A percentile compares a stretch with the other conserved stretches of the same genome.
Evolutionary conservation across 192 early-diverging fungal species (phyloP).

Genomic region (Linderina pennispora): DNA sequence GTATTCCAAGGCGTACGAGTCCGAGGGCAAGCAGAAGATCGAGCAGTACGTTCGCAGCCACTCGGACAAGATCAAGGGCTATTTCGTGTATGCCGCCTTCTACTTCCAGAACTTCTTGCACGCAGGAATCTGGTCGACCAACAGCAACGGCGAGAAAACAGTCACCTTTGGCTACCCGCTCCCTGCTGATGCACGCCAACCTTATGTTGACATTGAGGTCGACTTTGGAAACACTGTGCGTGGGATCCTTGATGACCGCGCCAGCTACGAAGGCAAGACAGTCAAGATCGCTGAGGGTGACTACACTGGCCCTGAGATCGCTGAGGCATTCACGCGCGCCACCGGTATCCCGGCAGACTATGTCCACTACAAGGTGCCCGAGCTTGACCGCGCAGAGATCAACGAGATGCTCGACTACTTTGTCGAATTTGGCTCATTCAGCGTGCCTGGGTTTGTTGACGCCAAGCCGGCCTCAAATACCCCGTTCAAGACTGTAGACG

Average conservation of each 20-base stretch:
- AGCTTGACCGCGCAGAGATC: conserved; percentile 6
- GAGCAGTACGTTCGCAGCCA: background rate
- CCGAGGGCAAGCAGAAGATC: conserved; percentile 6
- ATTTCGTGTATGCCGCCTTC: conserved; percentile 1
- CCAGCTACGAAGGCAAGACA: background rate
- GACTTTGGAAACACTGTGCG: conserved; percentile 1
- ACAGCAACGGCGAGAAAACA: background rate
- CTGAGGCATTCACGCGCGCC: background rate
- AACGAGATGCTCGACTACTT: conserved; percentile 6
- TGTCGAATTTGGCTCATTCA: background rate
- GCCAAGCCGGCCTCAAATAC: background rate
- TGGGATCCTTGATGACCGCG: background rate
- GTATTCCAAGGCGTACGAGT: background rate
- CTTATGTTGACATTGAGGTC: background rate
- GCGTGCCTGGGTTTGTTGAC: background rate
- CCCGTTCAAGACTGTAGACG: conserved; percentile 1
- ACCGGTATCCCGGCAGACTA: background rate
- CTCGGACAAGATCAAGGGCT: background rate
- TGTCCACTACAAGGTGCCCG: background rate
- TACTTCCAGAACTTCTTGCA: conserved; percentile 1
- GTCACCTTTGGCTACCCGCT: background rate
- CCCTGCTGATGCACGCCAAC: background rate
- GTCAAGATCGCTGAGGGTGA: background rate
- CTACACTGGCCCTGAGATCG: background rate
- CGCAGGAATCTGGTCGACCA: background rate